phyloP scores from a whole-genome alignment of 106 monocot species.

The Acorus calamus region DNA sequence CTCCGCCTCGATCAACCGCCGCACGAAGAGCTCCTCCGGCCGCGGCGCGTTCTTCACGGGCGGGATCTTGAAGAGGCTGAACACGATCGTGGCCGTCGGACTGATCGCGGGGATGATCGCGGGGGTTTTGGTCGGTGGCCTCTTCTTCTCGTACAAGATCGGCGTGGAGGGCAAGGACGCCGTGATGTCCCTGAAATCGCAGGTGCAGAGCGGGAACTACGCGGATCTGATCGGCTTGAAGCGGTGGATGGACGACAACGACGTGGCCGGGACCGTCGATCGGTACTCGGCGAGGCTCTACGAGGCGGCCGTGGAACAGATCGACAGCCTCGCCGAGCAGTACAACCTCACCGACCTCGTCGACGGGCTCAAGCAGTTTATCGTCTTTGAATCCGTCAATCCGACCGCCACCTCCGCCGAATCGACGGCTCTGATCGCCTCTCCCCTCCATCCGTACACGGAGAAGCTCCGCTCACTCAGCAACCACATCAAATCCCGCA shows the following conservation, averaged over 20 bases:
- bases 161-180: slow-evolving; percentile 61
- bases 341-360: slow-evolving; percentile 54
- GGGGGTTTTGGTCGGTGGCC: slow-evolving; percentile 30
- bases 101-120: slow-evolving; percentile 42
- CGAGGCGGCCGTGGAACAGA: slow-evolving; percentile 48
- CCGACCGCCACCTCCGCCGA: background rate
- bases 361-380: slow-evolving; percentile 37
- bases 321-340: slow-evolving; percentile 35
- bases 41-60: slow-evolving; percentile 11
- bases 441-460: slow-evolving; percentile 26
- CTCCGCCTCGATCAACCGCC: slow-evolving; percentile 10
- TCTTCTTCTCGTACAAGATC: slow-evolving; percentile 73
- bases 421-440: slow-evolving; percentile 14
- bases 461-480: slow-evolving; percentile 32
- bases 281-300: slow-evolving; percentile 46
- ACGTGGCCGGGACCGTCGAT: slow-evolving; percentile 40
- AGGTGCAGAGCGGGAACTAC: slow-evolving; percentile 50
- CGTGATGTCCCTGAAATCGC: slow-evolving; percentile 45
- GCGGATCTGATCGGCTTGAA: slow-evolving; percentile 57
- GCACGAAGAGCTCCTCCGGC: background rate
- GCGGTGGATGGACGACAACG: slow-evolving; percentile 53
- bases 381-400: slow-evolving; percentile 19
- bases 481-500: slow-evolving; percentile 22
- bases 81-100: slow-evolving; percentile 39
- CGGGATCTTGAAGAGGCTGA: slow-evolving; percentile 16